Base-by-base conservation (phyloP, 352 stramenopile species). In the Globisporangium alternatum region DNA sequence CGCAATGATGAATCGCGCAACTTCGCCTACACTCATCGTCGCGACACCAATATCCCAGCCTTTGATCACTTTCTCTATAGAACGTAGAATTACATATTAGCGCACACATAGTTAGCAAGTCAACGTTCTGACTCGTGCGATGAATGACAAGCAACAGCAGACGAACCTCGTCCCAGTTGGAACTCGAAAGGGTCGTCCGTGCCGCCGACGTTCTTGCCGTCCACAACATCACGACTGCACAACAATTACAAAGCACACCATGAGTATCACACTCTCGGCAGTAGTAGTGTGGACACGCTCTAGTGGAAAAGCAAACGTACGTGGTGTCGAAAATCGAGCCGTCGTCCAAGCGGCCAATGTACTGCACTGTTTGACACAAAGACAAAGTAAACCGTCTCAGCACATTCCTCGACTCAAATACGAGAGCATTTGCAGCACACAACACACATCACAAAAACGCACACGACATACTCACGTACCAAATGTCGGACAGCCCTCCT, bases 301-400 rank as follows among this genome's bases (percentile, higher is more conserved):
- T 17, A 41, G 15, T 41, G 35, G 31, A 41, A 41, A 17, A 30
- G 1, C 31, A 57, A 5, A 67, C 77, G 62, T 64, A 93, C 86
- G 83, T 90, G 17, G 86, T 95, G 67, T 95, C 86, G 60, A 95
- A 95, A 65, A 95, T 95, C 19, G 86, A 95, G 22, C 86, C 84
- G 58, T 95, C 86, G 65, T 88, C 71, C 12, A 93, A 67, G 6
- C 84, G 77, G 0, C 86, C 86, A 52, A 95, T 83, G 75, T 95
- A 95, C 68, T 95, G 86, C 54, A 95, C 84, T 88, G 51, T 35
- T 43, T 25, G 2, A 22, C 53, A 56, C 52, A 43, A 41, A 47
- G 41, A 9, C 5, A 58, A 31, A 41, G 13, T 28, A 37, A 28
- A 4, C 53, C 43, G 22, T 55, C 8, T 56, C 33, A 68, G 35